phyloP scores from a whole-genome alignment of 1,139 yeast genomes.

The Saccharomyces uvarum region DNA sequence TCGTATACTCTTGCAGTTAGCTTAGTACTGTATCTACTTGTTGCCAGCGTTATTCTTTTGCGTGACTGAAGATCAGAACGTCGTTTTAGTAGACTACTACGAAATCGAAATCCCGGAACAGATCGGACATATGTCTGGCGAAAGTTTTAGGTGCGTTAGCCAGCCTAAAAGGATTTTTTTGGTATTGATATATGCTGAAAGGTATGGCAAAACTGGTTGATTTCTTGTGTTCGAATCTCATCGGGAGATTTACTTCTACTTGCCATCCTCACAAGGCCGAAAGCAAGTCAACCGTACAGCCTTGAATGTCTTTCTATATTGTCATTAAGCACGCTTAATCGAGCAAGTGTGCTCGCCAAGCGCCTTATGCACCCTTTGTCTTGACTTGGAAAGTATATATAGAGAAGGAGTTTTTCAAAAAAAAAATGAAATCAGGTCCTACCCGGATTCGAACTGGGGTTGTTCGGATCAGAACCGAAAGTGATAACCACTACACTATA shows the following conservation, averaged over 20 bases:
- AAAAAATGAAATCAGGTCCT: conserved; percentile 47
- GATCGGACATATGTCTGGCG: background rate
- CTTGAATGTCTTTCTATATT: too few species aligned
- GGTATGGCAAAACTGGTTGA: too few species aligned
- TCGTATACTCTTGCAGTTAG: background rate
- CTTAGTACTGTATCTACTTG: background rate
- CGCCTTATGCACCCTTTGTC: too few species aligned
- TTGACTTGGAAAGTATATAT: too few species aligned
- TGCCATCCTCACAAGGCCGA: too few species aligned
- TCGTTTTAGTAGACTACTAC: background rate
- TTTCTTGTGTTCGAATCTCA: too few species aligned
- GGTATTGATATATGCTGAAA: too few species aligned
- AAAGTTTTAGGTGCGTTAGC: background rate
- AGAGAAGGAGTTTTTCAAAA: conserved; percentile 2
- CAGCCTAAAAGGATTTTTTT: too few species aligned
- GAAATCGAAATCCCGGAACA: background rate
- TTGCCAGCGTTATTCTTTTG: background rate
- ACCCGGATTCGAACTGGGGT: conserved; percentile 90
- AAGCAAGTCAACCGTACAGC: too few species aligned
- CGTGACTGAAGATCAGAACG: background rate
- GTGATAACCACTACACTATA: conserved; percentile 51
- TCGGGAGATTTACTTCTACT: too few species aligned
- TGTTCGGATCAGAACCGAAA: conserved; percentile 57
- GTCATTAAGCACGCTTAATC: too few species aligned
- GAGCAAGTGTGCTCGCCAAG: too few species aligned